phyloP scores from a whole-genome alignment of 2,329 filamentous ascomycete species.

The Alternaria consortialis region DNA sequence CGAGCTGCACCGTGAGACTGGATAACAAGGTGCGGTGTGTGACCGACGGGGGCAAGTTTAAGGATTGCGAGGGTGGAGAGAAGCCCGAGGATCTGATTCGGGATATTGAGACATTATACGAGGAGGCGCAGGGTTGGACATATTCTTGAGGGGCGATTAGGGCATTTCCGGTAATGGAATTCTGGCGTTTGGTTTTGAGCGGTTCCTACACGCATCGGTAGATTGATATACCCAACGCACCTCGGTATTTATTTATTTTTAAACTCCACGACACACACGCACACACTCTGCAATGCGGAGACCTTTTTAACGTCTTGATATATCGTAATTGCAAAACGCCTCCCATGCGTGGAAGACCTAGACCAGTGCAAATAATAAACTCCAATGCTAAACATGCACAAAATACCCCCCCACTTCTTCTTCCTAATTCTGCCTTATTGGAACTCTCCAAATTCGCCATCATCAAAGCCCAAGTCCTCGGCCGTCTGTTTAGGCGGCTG shows the following conservation, averaged over 20 bases:
- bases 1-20: constrained; percentile 66
- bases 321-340: constrained; percentile 22
- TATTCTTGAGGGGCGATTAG: constrained; percentile 16
- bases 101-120: constrained; percentile 76
- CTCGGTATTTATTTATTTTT: neutral
- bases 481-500: constrained; percentile 44
- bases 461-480: constrained; percentile 80
- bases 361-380: constrained; percentile 20
- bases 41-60: constrained; percentile 80
- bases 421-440: constrained; percentile 50
- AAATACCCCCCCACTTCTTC: constrained; percentile 3
- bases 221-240: constrained; percentile 10
- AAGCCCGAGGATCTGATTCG: constrained; percentile 76
- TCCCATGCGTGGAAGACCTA: constrained; percentile 28
- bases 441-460: constrained; percentile 90
- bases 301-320: neutral
- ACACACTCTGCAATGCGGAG: neutral
- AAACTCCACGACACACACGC: constrained; percentile 1
- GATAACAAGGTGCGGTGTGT: constrained; percentile 85
- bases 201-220: neutral
- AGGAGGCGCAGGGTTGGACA: constrained; percentile 42
- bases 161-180: neutral
- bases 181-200: neutral
- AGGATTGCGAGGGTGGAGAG: constrained; percentile 74
- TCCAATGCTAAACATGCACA: constrained; percentile 30